Percentiles rank a stretch among this genome's conserved stretches.
Conservation (phyloP, 805 yeast species). For the Blastobotrys terrestris region DNA sequence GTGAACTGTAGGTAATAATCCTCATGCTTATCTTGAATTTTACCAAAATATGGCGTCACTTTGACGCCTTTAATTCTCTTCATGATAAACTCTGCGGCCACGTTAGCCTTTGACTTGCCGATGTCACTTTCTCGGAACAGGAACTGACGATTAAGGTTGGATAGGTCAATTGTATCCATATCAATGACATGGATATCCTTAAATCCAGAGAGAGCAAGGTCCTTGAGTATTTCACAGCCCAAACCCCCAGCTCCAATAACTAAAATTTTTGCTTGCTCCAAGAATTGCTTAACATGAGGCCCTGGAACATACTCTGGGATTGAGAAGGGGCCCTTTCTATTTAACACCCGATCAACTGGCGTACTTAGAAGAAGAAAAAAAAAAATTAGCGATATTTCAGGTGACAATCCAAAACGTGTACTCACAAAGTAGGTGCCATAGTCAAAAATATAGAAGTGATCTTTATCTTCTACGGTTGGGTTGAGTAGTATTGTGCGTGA, state of each 20-base stretch:
- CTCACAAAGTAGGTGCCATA: neutral
- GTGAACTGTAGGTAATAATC: constrained; percentile 63
- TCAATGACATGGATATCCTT: constrained; percentile 61
- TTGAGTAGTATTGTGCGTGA: neutral
- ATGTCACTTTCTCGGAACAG: constrained; percentile 55
- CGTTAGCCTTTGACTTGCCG: constrained; percentile 59
- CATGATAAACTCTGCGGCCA: constrained; percentile 54
- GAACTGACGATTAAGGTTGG: constrained; percentile 72
- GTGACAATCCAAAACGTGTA: neutral
- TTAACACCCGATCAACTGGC: neutral
- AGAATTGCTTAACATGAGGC: neutral
- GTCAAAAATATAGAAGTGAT: neutral
- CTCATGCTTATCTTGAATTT: constrained; percentile 56
- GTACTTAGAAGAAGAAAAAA: too few species aligned
- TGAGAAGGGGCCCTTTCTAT: constrained; percentile 11
- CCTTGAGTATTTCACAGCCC: constrained; percentile 75
- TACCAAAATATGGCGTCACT: constrained; percentile 56
- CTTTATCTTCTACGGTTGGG: neutral
- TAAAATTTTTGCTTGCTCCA: constrained; percentile 1
- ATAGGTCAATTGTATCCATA: constrained; percentile 78
- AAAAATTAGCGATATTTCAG: neutral
- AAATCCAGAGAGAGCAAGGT: constrained; percentile 66
- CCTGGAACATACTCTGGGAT: constrained; percentile 10
- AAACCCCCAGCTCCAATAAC: constrained; percentile 76
- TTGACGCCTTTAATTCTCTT: constrained; percentile 36